Evolutionary conservation across 352 stramenopile species (phyloP).

Genomic region (Pythium volutum): DNA sequence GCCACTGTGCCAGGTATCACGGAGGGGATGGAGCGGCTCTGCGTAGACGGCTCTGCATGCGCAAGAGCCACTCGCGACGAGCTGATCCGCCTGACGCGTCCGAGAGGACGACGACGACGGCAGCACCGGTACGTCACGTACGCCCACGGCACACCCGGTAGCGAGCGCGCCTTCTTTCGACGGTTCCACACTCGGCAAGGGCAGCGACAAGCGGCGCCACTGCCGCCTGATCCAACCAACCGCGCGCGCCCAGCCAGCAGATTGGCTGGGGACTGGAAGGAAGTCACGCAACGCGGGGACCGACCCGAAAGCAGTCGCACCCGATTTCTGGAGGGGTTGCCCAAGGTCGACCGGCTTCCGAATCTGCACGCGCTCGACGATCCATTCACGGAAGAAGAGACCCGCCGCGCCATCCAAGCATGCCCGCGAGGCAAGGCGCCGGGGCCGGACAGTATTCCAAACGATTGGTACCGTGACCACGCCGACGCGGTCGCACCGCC

Average conservation of each 20-base stretch:
- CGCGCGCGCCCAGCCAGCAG: not conserved
- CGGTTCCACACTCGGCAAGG: not conserved
- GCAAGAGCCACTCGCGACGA: not conserved
- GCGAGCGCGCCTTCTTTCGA: constrained; percentile 4
- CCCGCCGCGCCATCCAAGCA: not conserved
- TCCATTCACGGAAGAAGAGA: constrained; percentile 11
- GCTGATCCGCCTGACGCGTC: not conserved
- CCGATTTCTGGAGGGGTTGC: not conserved
- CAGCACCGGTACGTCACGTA: not conserved
- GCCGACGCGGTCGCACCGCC: not conserved
- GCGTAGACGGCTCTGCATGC: not conserved
- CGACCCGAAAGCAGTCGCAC: too few relatives aligned
- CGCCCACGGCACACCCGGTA: not conserved
- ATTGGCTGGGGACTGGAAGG: constrained; percentile 1
- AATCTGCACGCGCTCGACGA: not conserved
- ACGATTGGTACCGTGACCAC: constrained; percentile 18
- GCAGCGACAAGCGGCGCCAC: not conserved
- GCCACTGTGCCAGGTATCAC: constrained; percentile 2
- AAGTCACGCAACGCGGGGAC: not conserved
- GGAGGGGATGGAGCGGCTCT: not conserved
- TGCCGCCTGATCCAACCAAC: not conserved
- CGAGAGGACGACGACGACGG: not conserved
- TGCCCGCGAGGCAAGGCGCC: constrained; percentile 6
- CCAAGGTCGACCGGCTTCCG: too few relatives aligned
- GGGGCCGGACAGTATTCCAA: constrained; percentile 10